These are phyloP conservation scores for Immersiporthe knoxdaviesiana DNA, from an alignment of 2,329 filamentous ascomycete genomes.

Conservation along the genomic window DNA sequence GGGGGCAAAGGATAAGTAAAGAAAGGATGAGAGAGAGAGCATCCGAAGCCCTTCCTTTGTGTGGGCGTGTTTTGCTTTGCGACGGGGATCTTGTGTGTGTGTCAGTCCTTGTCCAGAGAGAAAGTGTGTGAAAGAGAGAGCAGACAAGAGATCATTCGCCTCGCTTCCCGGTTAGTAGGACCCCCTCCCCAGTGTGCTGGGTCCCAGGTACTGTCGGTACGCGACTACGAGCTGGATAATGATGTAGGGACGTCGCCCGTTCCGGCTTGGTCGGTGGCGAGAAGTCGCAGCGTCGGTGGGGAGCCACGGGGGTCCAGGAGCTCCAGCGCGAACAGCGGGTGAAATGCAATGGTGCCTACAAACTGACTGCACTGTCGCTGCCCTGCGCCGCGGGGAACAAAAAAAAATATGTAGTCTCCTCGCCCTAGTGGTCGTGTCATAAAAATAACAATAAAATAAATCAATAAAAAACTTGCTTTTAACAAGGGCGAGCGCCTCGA, in stretches of 20 bases:
- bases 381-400: slow-evolving; percentile 3
- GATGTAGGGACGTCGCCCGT: slow-evolving; percentile 19
- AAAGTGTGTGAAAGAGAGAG: background rate
- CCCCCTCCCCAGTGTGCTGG: slow-evolving; percentile 2
- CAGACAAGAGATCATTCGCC: slow-evolving; percentile 21
- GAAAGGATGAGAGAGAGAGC: slow-evolving; percentile 28
- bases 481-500: background rate
- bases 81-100: slow-evolving; percentile 26
- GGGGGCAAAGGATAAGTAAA: slow-evolving; percentile 29
- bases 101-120: slow-evolving; percentile 25
- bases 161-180: slow-evolving; percentile 29
- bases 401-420: slow-evolving; percentile 3
- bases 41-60: slow-evolving; percentile 27
- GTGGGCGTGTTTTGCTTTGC: slow-evolving; percentile 6
- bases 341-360: slow-evolving; percentile 5
- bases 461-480: slow-evolving; percentile 5
- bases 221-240: slow-evolving; percentile 13
- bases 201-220: slow-evolving; percentile 5
- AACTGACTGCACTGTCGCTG: no score
- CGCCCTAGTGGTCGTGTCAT: slow-evolving; percentile 5
- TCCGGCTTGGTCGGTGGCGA: slow-evolving; percentile 29
- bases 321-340: slow-evolving; percentile 27
- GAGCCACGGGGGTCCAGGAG: slow-evolving; percentile 14
- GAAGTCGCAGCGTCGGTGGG: slow-evolving; percentile 19
- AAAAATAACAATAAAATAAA: background rate